Evolutionary conservation across 352 stramenopile genomes (phyloP).

Genomic region (Pythium diclinum): DNA sequence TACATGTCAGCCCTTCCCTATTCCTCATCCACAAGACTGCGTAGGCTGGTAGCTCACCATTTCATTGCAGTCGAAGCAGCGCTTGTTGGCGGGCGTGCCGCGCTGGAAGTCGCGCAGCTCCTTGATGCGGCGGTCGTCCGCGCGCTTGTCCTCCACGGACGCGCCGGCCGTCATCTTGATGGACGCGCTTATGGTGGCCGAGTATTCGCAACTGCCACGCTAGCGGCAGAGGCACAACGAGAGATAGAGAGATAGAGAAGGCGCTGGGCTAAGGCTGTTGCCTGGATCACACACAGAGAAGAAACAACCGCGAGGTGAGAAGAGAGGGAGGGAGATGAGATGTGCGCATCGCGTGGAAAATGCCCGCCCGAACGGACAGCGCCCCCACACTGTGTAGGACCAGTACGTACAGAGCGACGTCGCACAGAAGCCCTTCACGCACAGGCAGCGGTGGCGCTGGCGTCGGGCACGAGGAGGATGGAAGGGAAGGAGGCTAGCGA

Average conservation of each 20-base stretch:
- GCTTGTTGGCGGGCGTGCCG: constrained; percentile 60
- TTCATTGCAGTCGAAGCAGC: constrained; percentile 90
- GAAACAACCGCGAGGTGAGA: not conserved
- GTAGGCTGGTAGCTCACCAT: constrained; percentile 48
- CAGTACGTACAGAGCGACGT: not conserved
- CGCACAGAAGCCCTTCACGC: not conserved
- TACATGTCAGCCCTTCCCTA: not conserved
- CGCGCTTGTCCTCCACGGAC: constrained; percentile 65
- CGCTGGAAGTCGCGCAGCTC: constrained; percentile 87
- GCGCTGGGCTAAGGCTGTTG: not conserved
- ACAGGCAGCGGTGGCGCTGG: not conserved
- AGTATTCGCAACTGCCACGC: constrained; percentile 17
- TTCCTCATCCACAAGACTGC: no score
- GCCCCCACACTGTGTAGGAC: not conserved
- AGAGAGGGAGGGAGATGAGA: not conserved
- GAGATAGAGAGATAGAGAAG: not conserved
- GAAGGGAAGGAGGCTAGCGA: not conserved
- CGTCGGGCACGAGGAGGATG: not conserved
- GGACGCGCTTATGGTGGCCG: constrained; percentile 25
- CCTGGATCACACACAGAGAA: not conserved
- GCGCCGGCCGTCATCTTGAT: constrained; percentile 30
- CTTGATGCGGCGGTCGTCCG: constrained; percentile 81
- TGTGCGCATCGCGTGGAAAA: constrained; percentile 5
- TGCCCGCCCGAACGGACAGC: not conserved
- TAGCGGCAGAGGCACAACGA: not conserved